phyloP scores from a whole-genome alignment of 495 filamentous ascomycete species.

The Podospora conica region DNA sequence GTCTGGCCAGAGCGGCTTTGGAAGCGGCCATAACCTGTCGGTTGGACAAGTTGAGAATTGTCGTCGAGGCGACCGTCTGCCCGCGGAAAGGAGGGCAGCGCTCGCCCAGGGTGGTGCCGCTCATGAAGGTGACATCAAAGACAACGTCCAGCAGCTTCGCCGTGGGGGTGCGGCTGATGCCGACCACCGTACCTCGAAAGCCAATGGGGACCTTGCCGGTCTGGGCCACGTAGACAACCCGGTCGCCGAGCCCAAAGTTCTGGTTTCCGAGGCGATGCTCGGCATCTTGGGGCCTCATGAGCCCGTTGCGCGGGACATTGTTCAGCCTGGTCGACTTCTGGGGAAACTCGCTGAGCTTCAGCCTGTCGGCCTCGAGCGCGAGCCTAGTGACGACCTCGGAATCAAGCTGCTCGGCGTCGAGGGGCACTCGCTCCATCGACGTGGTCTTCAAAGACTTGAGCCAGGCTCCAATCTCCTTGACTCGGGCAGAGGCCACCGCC shows the following conservation, averaged over 20 bases:
- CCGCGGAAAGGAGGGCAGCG: constrained; percentile 95
- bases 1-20: constrained; percentile 57
- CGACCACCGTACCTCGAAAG: constrained; percentile 83
- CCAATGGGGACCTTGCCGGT: constrained; percentile 94
- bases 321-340: constrained; percentile 51
- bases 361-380: constrained; percentile 64
- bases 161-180: constrained; percentile 77
- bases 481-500: constrained; percentile 53
- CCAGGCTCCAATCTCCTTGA: constrained; percentile 88
- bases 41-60: constrained; percentile 80
- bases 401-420: constrained; percentile 93
- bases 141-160: constrained; percentile 82
- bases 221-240: constrained; percentile 86
- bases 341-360: constrained; percentile 42
- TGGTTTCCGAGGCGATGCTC: constrained; percentile 86
- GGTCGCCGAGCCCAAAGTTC: constrained; percentile 77
- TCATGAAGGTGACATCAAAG: constrained; percentile 94
- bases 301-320: constrained; percentile 73
- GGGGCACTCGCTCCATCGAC: constrained; percentile 85
- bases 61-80: constrained; percentile 76
- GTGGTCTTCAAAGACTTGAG: constrained; percentile 83
- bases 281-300: constrained; percentile 86
- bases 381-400: constrained; percentile 80
- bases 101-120: constrained; percentile 79
- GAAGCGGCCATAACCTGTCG: constrained; percentile 73